Conservation (phyloP, 345 rosid genomes). For the Eucalyptus sp. region DNA sequence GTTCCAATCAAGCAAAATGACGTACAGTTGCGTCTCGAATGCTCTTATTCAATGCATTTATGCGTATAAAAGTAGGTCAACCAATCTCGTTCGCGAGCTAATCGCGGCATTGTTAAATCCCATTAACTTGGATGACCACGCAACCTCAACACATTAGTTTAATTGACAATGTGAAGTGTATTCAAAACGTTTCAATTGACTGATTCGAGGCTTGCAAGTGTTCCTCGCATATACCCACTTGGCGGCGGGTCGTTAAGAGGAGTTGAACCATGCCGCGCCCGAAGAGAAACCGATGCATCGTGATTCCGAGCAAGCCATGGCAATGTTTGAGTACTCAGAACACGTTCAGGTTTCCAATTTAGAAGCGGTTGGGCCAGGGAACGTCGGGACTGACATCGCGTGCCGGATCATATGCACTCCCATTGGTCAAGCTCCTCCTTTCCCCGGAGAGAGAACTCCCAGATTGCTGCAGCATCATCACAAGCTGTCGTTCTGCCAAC, state of each 20-base stretch:
- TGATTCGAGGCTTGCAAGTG: neutral
- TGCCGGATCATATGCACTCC: neutral
- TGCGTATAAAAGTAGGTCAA: neutral
- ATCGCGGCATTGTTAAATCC: neutral
- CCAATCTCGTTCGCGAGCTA: neutral
- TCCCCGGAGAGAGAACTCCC: neutral
- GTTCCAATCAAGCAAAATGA: neutral
- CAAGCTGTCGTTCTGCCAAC: neutral
- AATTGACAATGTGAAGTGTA: neutral
- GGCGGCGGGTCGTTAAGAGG: neutral
- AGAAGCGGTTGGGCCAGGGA: neutral
- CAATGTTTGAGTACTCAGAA: neutral
- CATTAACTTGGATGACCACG: neutral
- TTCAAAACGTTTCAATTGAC: neutral
- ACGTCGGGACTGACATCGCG: neutral
- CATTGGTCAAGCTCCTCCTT: neutral
- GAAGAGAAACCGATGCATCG: neutral
- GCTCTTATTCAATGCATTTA: neutral
- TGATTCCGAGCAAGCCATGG: neutral
- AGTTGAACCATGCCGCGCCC: neutral
- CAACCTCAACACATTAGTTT: neutral
- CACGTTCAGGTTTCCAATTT: neutral
- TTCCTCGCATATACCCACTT: neutral
- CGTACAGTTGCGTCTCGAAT: neutral
- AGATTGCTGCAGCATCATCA: neutral